Percentiles rank a stretch among this genome's conserved stretches.
These are phyloP conservation scores for Phaeosphaeriaceae sp. DNA, from an alignment of 2,329 filamentous ascomycete species.

Conservation along the genomic window DNA sequence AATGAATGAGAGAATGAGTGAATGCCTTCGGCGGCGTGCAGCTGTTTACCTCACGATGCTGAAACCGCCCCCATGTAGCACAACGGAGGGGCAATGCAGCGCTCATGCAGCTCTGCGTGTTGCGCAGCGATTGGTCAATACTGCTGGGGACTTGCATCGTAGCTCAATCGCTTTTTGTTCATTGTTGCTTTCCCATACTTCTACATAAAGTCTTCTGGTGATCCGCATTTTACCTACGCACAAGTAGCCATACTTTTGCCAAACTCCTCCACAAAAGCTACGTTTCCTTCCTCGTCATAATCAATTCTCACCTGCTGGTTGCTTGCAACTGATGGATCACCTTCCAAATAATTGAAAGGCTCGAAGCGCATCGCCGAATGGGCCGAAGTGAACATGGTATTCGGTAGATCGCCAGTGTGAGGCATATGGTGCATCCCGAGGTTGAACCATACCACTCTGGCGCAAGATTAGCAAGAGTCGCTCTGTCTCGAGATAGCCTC, in stretches of 20 bases:
- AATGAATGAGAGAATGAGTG: background rate
- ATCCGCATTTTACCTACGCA: no score
- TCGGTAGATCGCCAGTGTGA: constrained; percentile 54
- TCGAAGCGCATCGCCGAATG: constrained; percentile 54
- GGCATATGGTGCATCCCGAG: constrained; percentile 61
- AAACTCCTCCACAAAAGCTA: constrained; percentile 18
- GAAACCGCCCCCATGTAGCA: background rate
- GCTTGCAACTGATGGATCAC: constrained; percentile 50
- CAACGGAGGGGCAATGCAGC: background rate
- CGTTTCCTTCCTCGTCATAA: constrained; percentile 28
- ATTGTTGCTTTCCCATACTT: background rate
- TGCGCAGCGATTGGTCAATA: background rate
- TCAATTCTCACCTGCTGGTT: constrained; percentile 52
- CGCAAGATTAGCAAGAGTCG: background rate
- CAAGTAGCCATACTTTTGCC: constrained; percentile 7
- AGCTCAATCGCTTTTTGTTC: no score
- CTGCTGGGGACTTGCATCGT: no score
- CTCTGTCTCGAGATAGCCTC: no score
- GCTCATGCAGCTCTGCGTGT: background rate
- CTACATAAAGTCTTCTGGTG: no score
- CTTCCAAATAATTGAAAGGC: constrained; percentile 55
- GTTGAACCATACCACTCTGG: constrained; percentile 59
- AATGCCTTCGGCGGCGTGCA: background rate
- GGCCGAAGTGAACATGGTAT: constrained; percentile 60
- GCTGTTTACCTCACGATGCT: background rate